These are phyloP conservation scores for Flaveria trinervia DNA, from an alignment of 129 eudicot genomes.

Conservation along the genomic window DNA sequence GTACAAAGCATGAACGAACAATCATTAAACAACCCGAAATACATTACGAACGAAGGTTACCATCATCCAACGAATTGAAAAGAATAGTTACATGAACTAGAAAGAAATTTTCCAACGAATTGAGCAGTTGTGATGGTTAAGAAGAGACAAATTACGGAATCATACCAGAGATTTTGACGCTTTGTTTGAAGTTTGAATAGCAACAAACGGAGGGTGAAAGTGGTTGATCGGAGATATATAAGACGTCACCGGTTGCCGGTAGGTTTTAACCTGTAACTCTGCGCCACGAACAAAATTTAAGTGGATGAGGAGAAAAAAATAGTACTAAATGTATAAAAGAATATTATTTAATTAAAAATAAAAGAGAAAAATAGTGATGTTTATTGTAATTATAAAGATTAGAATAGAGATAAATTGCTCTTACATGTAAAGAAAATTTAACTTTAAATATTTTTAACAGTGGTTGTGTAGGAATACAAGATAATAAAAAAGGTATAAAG, in stretches of 20 bases:
- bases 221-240: not conserved
- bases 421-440: too few species aligned
- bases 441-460: too few species aligned
- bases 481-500: too few species aligned
- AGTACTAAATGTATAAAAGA: too few species aligned
- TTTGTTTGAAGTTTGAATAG: not conserved
- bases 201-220: not conserved
- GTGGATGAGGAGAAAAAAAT: too few species aligned
- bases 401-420: too few species aligned
- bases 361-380: too few species aligned
- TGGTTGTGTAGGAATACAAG: too few species aligned
- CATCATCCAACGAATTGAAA: constrained; percentile 7
- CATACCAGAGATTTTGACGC: constrained; percentile 25
- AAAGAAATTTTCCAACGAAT: not conserved
- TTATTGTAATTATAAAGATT: too few species aligned
- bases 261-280: too few species aligned
- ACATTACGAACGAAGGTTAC: not conserved
- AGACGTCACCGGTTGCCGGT: not conserved
- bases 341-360: too few species aligned
- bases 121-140: not conserved
- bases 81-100: constrained; percentile 6
- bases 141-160: constrained; percentile 1
- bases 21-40: not conserved
- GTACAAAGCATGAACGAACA: not conserved
- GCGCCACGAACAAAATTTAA: too few species aligned